Evolutionary conservation across 768 basidiomycete genomes (phyloP), one percentile per base, ranked within the genome.

Genomic region (Auricularia cornea): DNA sequence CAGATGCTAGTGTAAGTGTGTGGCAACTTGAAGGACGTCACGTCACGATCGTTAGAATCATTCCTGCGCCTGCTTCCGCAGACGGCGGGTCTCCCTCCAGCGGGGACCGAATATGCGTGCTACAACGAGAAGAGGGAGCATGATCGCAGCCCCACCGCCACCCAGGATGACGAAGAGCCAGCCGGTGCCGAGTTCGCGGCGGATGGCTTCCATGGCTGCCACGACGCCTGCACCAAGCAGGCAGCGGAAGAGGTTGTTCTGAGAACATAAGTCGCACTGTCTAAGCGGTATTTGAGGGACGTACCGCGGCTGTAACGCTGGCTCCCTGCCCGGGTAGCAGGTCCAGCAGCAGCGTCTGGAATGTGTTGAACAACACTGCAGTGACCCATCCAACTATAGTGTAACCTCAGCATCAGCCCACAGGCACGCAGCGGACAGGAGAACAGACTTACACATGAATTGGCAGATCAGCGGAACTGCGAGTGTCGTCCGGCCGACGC

Each of bases 311-410:
- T 12, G 73, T 73, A 1, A 73, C 69, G 1, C 70, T 68, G 11
- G 72, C 71, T n/a, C 72, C 71, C 48, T 70, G 65, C 1, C 71
- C 71, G 0, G 74, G 74, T 52, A 70, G 69, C 29, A 77, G 61
- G 65, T 77, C 76, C 56, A 75, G 68, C 10, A 70, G 64, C 5
- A 72, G 62, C 0, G 68, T 69, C 8, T 26, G 32, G 44, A 61
- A 41, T 30, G 40, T 60, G 54, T 67, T 69, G 62, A 67, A 66
- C n/a, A 69, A 28, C 20, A 51, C 56, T 10, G 66, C 67, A n/a
- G 67, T 63, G 20, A 61, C 56, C 14, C 65, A 29, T 1, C 68
- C 69, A 56, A 38, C 35, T 38, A 38, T 38, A 10, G 35, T 14
- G 35, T n/a, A 38, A 4, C 10, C 35, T 38, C 3, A 38, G 35